Evolutionary conservation across 1,284 basidiomycete species (phyloP), one percentile per base, ranked within the genome.

Genomic region (Grifola frondosa): DNA sequence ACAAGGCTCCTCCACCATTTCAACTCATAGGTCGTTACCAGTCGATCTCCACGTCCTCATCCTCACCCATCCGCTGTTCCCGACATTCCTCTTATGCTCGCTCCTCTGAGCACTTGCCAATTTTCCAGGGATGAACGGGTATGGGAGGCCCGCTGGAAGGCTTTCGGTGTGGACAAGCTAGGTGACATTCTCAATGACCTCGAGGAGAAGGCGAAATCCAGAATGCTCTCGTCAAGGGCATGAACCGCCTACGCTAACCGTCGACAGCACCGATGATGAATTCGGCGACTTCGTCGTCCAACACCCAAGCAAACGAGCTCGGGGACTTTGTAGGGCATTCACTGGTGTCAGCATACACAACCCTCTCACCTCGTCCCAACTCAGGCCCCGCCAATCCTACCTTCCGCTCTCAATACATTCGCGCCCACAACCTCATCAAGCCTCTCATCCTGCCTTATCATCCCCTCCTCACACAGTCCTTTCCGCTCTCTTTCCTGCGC

Each of bases 281-380:
- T 98, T 97, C 70, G 94, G 93, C 1, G 93, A 96, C 61, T 96
- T 89, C 59, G 70, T 82, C 1, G 70, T 75, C 0, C 33, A 61
- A 64, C 25, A 60, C 70, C 1, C 61, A 67, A 1, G 54, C 64
- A 6, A 74, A 73, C 23, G 74, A 78, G 46, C 71, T 81, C 59
- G 78, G 77, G 13, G 73, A 81, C 51, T 80, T 85, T 52, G 71
- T 81, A 12, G 80, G 78, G 63, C 46, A 11, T 56, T 54, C 50
- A 48, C 53, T 4, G 50, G 44, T 19, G 58, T 45, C 20, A 53
- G 49, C 23, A 58, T 56, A 8, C 40, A 42, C 34, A 56, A 52
- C 28, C 54, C 58, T 64, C 8, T n/a, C n/a, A n/a, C n/a, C n/a
- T n/a, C n/a, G n/a, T n/a, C n/a, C n/a, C n/a, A n/a, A n/a, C n/a